Base-by-base conservation (phyloP, 805 yeast genomes). In the Candida peoriensis region DNA sequence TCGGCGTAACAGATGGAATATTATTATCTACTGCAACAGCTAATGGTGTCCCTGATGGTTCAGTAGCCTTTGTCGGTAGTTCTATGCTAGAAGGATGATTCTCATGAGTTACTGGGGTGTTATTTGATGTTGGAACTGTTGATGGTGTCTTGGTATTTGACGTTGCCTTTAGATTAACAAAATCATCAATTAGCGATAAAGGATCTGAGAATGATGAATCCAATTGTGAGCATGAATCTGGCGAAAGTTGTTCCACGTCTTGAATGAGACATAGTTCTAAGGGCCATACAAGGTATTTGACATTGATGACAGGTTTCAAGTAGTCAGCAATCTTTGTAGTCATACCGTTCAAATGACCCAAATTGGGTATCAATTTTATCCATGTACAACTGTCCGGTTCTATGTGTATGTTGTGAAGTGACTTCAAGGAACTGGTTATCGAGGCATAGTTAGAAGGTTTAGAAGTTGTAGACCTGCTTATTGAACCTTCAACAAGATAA, bases 221-320 rank as follows among this genome's bases (percentile, higher is more conserved):
- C 18, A 27, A 9, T 15, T 20, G 21, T 6, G 20, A 11, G 7
- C 17, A 14, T 3, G 20, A 5, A 5, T 32, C 27, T 8, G 16
- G 9, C 6, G 21, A 6, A 6, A 28, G 20, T n/a, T 10, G 9
- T 4, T 41, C 42, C 1, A 47, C 73, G 36, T 68, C 60, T 49
- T 83, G 93, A 5, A 75, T 61, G 37, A 74, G 63, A 47, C 89
- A 80, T 15, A 83, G 58, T 30, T 72, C 74, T 47, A 80, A 58
- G 0, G 94, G 94, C 94, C 94, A 84, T 28, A 76, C 57, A 2
- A 83, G 71, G 36, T 66, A 75, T 47, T 78, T 78, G 19, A 64
- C 65, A 43, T 72, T 73, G 20, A 64, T 66, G 4, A 74, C 76
- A 0, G 68, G 62, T 32, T 61, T 63, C 30, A 78, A 62, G 52